Percentiles rank a stretch among this genome's conserved stretches.
phyloP scores from a whole-genome alignment of 371 early-diverging fungal genomes.

The Lichtheimia ornata region DNA sequence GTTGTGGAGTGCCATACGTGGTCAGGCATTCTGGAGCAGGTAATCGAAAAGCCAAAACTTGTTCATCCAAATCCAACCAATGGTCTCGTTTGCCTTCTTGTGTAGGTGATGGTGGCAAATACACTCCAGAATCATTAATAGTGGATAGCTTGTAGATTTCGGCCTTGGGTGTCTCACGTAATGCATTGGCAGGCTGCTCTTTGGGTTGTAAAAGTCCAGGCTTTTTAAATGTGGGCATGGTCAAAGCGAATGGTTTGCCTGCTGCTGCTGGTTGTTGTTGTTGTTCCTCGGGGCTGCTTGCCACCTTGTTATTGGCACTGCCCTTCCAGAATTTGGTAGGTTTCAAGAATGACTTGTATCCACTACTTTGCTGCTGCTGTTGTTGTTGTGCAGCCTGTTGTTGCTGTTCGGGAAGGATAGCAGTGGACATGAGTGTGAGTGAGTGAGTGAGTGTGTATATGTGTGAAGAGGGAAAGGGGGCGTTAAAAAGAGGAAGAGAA shows the following conservation, averaged over 20 bases:
- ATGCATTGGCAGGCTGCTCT: constrained; percentile 1
- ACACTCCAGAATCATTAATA: constrained; percentile 42
- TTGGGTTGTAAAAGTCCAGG: neutral
- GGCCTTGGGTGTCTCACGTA: constrained; percentile 25
- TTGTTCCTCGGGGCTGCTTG: constrained; percentile 7
- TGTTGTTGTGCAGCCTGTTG: too few species aligned
- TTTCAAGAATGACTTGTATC: constrained; percentile 17
- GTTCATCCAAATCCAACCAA: constrained; percentile 28
- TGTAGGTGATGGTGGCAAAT: constrained; percentile 46
- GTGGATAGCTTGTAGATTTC: constrained; percentile 43
- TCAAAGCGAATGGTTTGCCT: neutral
- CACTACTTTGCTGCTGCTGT: neutral
- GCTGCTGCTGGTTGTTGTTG: constrained; percentile 7
- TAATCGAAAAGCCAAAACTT: constrained; percentile 28
- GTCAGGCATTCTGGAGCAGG: constrained; percentile 40
- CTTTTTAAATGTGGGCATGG: constrained; percentile 7
- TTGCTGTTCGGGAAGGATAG: too few species aligned
- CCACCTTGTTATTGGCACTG: constrained; percentile 1
- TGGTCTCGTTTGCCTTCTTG: constrained; percentile 26
- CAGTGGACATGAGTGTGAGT: too few species aligned
- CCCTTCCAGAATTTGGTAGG: constrained; percentile 21
- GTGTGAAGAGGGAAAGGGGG: too few species aligned
- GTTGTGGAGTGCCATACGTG: neutral
- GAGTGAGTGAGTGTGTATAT: too few species aligned
- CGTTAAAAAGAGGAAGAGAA: too few species aligned